A percentile compares a stretch with the other conserved stretches of the same genome.
phyloP scores from a whole-genome alignment of 1,284 basidiomycete genomes.

The Schizophyllum commune region DNA sequence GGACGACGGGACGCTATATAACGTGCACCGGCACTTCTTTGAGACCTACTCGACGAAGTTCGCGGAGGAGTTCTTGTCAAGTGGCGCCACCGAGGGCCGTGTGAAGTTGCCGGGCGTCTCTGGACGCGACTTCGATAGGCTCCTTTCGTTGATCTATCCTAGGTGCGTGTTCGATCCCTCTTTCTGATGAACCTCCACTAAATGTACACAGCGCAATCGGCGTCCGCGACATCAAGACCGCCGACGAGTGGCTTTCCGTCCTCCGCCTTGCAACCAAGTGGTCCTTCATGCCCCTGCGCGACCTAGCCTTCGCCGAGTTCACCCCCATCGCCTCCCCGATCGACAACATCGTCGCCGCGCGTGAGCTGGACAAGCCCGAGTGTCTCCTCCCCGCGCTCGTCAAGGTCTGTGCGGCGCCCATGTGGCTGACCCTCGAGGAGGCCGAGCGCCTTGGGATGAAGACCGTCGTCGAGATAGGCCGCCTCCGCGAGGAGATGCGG shows the following conservation, averaged over 20 bases:
- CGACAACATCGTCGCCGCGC: conserved; percentile 27
- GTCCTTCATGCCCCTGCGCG: conserved; percentile 24
- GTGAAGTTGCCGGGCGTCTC: conserved; percentile 13
- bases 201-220: no score
- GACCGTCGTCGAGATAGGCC: background rate
- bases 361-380: conserved; percentile 20
- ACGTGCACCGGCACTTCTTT: conserved; percentile 23
- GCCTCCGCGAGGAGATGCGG: background rate
- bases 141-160: conserved; percentile 27
- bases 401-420: conserved; percentile 21
- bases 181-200: no score
- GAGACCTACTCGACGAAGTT: conserved; percentile 24
- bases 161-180: conserved; percentile 10
- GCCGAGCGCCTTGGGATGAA: background rate
- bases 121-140: conserved; percentile 21
- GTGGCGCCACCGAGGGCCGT: conserved; percentile 9
- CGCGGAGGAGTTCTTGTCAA: conserved; percentile 14
- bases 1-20: conserved; percentile 20
- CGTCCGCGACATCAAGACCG: conserved; percentile 20
- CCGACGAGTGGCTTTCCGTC: conserved; percentile 31
- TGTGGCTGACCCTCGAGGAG: conserved; percentile 8
- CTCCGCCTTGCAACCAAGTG: conserved; percentile 26
- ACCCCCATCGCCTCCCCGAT: conserved; percentile 19
- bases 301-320: conserved; percentile 27
- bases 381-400: conserved; percentile 29